phyloP scores from a whole-genome alignment of 2,329 filamentous ascomycete genomes.

The Trichoderma aggressivum region DNA sequence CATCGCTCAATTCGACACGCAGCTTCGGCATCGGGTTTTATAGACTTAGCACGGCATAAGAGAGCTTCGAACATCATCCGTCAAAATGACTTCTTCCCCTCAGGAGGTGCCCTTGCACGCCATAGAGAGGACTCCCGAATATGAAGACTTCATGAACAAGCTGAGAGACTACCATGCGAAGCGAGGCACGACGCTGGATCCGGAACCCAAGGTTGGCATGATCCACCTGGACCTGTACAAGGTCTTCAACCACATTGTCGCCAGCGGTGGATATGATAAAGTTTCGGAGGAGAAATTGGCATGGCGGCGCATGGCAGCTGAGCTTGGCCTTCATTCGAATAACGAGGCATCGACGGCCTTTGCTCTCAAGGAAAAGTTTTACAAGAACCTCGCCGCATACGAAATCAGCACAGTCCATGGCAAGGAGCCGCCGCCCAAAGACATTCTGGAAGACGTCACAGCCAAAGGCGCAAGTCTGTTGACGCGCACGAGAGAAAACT shows the following conservation, averaged over 20 bases:
- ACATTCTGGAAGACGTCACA: conserved; percentile 83
- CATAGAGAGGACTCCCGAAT: conserved; percentile 65
- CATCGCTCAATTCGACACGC: neutral
- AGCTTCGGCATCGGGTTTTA: neutral
- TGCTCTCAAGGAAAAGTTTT: conserved; percentile 81
- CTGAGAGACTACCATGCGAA: conserved; percentile 72
- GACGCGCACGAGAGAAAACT: conserved; percentile 76
- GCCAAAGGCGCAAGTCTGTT: conserved; percentile 81
- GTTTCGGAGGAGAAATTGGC: conserved; percentile 79
- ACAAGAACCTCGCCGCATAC: conserved; percentile 83
- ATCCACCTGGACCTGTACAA: conserved; percentile 73
- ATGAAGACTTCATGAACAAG: conserved; percentile 73
- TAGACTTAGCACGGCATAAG: neutral
- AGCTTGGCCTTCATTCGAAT: conserved; percentile 69
- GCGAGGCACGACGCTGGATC: conserved; percentile 74
- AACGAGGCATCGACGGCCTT: conserved; percentile 84
- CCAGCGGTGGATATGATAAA: conserved; percentile 80
- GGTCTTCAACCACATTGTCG: conserved; percentile 73
- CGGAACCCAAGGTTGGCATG: conserved; percentile 75
- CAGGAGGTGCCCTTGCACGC: conserved; percentile 39
- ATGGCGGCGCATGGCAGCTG: conserved; percentile 75
- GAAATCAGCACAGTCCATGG: conserved; percentile 77
- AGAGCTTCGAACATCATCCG: neutral
- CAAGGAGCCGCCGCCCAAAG: conserved; percentile 79
- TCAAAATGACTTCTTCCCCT: conserved; percentile 23